These are phyloP conservation scores for Tylopilus balloui DNA, from an alignment of 768 basidiomycete genomes.

Conservation along the genomic window DNA sequence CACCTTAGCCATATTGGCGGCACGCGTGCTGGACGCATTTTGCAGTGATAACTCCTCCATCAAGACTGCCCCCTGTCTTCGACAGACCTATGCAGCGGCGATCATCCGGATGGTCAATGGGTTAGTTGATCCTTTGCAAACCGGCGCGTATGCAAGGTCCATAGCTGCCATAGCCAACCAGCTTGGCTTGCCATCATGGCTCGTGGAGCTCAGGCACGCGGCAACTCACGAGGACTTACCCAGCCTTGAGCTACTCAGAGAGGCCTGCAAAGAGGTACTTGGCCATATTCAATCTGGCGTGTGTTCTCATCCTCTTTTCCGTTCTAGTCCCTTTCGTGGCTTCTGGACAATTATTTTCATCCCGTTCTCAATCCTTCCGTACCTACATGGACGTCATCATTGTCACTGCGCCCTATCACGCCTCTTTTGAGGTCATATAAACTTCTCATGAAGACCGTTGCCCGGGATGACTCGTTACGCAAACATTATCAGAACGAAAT, in stretches of 20 bases:
- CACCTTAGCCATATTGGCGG: constrained; percentile 56
- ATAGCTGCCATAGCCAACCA: constrained; percentile 86
- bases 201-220: constrained; percentile 91
- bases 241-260: constrained; percentile 70
- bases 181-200: constrained; percentile 79
- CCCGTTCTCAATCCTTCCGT: constrained; percentile 62
- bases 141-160: constrained; percentile 83
- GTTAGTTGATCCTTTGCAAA: constrained; percentile 90
- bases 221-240: constrained; percentile 96
- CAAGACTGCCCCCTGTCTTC: constrained; percentile 45
- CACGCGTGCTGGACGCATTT: constrained; percentile 50
- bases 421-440: constrained; percentile 79
- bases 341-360: constrained; percentile 79
- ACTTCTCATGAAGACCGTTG: constrained; percentile 52
- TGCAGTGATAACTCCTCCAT: constrained; percentile 13
- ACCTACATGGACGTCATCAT: constrained; percentile 27
- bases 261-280: constrained; percentile 67
- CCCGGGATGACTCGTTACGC: constrained; percentile 61
- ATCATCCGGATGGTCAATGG: constrained; percentile 91
- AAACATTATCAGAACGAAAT: constrained; percentile 49
- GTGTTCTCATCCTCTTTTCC: constrained; percentile 3
- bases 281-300: constrained; percentile 1
- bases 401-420: constrained; percentile 49
- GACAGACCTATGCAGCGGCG: constrained; percentile 77
- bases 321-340: constrained; percentile 73